These are phyloP conservation scores for Penicillium sp. DNA, from an alignment of 2,329 filamentous ascomycete species.

Conservation along the genomic window DNA sequence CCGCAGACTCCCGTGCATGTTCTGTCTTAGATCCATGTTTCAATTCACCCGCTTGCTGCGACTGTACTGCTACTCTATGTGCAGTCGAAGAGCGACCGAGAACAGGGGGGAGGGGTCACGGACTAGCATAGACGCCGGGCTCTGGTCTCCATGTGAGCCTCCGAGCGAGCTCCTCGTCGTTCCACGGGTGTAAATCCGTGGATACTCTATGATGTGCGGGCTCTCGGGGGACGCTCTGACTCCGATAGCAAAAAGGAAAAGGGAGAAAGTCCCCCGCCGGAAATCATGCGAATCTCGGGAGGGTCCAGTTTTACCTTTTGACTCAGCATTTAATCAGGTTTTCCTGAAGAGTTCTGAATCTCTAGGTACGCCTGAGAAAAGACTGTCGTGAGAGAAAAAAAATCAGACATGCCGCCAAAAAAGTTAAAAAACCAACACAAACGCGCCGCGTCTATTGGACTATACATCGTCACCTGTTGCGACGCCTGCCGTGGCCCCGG, in stretches of 20 bases:
- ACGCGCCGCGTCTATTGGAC: conserved; percentile 30
- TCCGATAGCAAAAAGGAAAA: background rate
- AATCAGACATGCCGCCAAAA: conserved; percentile 3
- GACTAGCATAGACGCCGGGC: background rate
- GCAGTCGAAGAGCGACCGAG: background rate
- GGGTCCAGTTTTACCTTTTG: background rate
- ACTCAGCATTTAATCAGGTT: background rate
- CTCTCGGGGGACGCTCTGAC: background rate
- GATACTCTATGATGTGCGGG: background rate
- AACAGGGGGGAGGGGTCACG: background rate
- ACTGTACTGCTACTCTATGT: background rate
- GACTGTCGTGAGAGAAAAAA: background rate
- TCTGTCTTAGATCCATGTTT: conserved; percentile 19
- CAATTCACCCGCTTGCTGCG: conserved; percentile 1
- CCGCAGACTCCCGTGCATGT: conserved; percentile 14
- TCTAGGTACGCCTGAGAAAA: background rate
- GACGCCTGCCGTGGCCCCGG: conserved; percentile 25
- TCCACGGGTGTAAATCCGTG: background rate
- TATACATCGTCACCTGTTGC: conserved; percentile 27
- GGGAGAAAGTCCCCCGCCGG: background rate
- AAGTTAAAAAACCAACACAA: conserved; percentile 27
- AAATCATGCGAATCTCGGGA: conserved; percentile 5
- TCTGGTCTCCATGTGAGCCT: background rate
- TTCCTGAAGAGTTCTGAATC: background rate
- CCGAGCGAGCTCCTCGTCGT: background rate